Evolutionary conservation across 257 asterid species (phyloP), one percentile per base, ranked within the genome.

Genomic region (Paulownia fortunei): DNA sequence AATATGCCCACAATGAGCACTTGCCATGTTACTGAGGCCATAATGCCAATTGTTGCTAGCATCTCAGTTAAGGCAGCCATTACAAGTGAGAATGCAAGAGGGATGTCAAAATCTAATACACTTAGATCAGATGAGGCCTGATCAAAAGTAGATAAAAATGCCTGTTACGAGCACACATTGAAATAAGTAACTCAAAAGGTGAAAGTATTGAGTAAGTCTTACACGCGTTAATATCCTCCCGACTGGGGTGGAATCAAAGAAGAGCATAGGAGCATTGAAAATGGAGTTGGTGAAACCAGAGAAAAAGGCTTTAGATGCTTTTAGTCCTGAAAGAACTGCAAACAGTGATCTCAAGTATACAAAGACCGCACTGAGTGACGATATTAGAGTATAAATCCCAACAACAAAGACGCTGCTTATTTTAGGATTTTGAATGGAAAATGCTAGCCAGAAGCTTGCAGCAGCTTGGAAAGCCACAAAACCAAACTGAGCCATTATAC

Each of bases 111-210:
- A 73, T 92, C 98, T 21, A 92, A 66, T 41, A 91, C 87, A 23
- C 94, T 88, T 52, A 88, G 77, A 87, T 92, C 98, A 9, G 94
- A 91, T 15, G 98, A 92, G 56, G 92, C 96, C 98, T 92, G 88
- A 55, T 34, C 37, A 52, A 16, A 44, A 44, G 16, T 2, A n/a
- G 32, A 58, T 5, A 60, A 60, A 32, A 39, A 34, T n/a, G 21
- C 16, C 0, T 24, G 46, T 13, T 68, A 37, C 61, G 24, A 49
- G 1, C n/a, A 72, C 4, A 49, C 3, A 6, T 24, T 62, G 23
- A 56, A 39, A 7, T 10, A 13, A 32, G 23, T 8, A 4, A n/a
- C 3, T 11, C 56, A 18, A 67, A 73, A 68, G 49, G 54, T 16
- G 23, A 62, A 49, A 13, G 54, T 13, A 16, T 0, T n/a, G 24